phyloP scores from a whole-genome alignment of 2,329 filamentous ascomycete species.

The Ophiognomonia clavigignenti-juglandacearum region DNA sequence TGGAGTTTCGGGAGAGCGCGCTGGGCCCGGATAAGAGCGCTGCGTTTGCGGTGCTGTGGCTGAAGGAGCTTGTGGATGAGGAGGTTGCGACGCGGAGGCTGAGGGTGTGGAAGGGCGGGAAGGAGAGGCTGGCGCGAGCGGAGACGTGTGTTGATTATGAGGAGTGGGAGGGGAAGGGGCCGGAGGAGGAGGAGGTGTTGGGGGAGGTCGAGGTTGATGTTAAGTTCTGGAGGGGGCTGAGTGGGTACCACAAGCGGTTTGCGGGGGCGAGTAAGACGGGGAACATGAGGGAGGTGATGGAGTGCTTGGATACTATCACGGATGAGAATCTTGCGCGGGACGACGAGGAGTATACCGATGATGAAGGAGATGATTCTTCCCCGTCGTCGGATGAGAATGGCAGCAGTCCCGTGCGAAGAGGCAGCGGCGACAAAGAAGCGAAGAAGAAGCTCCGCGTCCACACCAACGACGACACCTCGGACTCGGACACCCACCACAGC shows the following conservation, averaged over 20 bases:
- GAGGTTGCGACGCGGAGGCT: conserved; percentile 55
- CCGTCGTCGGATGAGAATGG: conserved; percentile 17
- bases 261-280: conserved; percentile 45
- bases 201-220: conserved; percentile 54
- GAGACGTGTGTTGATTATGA: conserved; percentile 29
- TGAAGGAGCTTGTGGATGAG: conserved; percentile 65
- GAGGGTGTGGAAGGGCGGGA: conserved; percentile 62
- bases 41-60: conserved; percentile 63
- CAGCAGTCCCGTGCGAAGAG: not conserved
- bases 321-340: conserved; percentile 44
- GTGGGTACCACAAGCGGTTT: conserved; percentile 51
- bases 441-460: conserved; percentile 15
- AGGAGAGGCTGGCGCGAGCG: conserved; percentile 37
- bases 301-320: conserved; percentile 57
- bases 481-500: conserved; percentile 24
- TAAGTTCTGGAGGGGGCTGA: conserved; percentile 58
- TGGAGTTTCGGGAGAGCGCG: conserved; percentile 56
- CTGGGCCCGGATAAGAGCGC: conserved; percentile 48
- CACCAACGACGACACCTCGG: conserved; percentile 16
- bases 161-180: conserved; percentile 47
- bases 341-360: conserved; percentile 11
- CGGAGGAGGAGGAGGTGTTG: conserved; percentile 49
- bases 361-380: conserved; percentile 6
- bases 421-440: conserved; percentile 11
- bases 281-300: conserved; percentile 55